Base-by-base conservation (phyloP, 1,284 basidiomycete species). In the Anthracocystis walkeri region DNA sequence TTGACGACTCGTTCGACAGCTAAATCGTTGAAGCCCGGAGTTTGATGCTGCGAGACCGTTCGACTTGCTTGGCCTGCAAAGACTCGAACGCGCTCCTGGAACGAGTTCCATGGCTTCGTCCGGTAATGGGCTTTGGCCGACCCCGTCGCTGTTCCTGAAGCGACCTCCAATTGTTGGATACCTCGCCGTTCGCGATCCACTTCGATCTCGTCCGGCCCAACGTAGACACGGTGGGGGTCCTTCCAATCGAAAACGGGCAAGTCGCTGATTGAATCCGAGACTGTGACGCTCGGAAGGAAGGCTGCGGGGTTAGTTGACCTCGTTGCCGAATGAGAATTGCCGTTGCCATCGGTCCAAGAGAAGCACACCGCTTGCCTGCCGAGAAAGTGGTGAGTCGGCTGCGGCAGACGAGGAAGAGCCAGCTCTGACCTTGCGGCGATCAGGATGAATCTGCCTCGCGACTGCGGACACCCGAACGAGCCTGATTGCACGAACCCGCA, bases 191-290 rank as follows among this genome's bases (percentile, higher is more conserved):
- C 23, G 7, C 72, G 58, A 18, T 62, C 42, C 5, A 25, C 4
- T 29, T 65, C 62, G 46, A 69, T 56, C 12, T 20, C 1, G 38
- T 69, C 66, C 0, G 56, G 52, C 0, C 66, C 66, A 1, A 41
- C 40, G 25, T 76, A 76, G 44, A 53, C 51, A 16, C 25, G 18
- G 18, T 76, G 73, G 11, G 73, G 73, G 21, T 72, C 68, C 14
- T 59, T 42, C 73, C 73, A 76, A 20, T 76, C 73, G 40, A 71
- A 76, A 0, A 21, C 20, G 0, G 65, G 61, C n/a, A 76, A 46
- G 35, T 76, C 73, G 23, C 18, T 23, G 38, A 76, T 68, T 0
- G 65, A 61, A 51, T 76, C 73, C 0, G 40, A 3, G 1, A 67
- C 44, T 0, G 50, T 76, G 25, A 76, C 20, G 0, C 64, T 54